phyloP scores from a whole-genome alignment of 2,329 filamentous ascomycete genomes.

The Dactylonectria macrodidyma region DNA sequence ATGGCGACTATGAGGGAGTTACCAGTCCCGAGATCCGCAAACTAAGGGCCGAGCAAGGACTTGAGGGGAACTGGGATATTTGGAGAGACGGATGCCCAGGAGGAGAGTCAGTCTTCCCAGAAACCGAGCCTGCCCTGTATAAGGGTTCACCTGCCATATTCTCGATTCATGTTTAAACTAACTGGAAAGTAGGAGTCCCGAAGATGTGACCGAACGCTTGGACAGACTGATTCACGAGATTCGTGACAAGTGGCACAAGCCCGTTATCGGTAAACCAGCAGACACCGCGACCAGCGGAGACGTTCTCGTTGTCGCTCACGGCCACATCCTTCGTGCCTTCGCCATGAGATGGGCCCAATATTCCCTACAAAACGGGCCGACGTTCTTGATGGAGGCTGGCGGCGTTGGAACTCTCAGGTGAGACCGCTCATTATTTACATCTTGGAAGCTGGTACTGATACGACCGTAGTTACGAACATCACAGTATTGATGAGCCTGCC shows the following conservation, averaged over 20 bases:
- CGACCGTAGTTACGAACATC: constrained; percentile 79
- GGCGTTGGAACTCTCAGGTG: constrained; percentile 85
- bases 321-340: constrained; percentile 89
- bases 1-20: constrained; percentile 89
- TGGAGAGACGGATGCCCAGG: constrained; percentile 91
- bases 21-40: constrained; percentile 78
- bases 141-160: neutral
- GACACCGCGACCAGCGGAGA: constrained; percentile 56
- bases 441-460: constrained; percentile 25
- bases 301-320: constrained; percentile 83
- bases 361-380: constrained; percentile 80
- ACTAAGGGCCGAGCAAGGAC: constrained; percentile 69
- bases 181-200: constrained; percentile 70
- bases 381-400: constrained; percentile 90
- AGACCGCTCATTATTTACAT: constrained; percentile 34
- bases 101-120: constrained; percentile 76
- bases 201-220: constrained; percentile 79
- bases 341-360: constrained; percentile 89
- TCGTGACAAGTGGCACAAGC: constrained; percentile 74
- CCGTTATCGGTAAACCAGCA: constrained; percentile 70
- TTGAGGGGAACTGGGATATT: constrained; percentile 80
- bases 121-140: constrained; percentile 26
- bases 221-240: constrained; percentile 85
- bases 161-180: constrained; percentile 8
- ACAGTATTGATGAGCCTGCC: constrained; percentile 83